Conservation (phyloP, 1,284 basidiomycete species). For the Malassezia nana region DNA sequence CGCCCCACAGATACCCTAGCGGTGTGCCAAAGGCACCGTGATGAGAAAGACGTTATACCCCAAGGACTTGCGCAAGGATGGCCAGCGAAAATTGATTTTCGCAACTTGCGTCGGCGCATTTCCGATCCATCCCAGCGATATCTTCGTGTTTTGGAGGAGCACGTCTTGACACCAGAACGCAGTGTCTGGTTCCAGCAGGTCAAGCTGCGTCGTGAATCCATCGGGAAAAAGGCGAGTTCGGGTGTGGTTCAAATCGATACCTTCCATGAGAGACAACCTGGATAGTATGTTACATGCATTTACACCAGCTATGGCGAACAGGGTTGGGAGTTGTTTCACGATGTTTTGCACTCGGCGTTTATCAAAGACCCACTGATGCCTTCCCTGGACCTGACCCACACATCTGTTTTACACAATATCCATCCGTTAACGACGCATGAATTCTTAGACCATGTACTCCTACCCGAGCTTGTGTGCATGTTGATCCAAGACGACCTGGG, state of each 20-base stretch:
- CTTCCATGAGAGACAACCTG: constrained; percentile 10
- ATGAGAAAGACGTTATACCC: constrained; percentile 15
- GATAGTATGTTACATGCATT: constrained; percentile 11
- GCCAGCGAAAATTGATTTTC: constrained; percentile 7
- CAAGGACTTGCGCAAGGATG: constrained; percentile 6
- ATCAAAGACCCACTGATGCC: constrained; percentile 14
- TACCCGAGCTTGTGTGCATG: constrained; percentile 17
- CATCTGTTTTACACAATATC: not conserved
- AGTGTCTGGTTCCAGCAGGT: constrained; percentile 9
- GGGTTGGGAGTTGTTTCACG: constrained; percentile 12
- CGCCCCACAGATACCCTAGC: constrained; percentile 17
- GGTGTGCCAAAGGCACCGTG: constrained; percentile 16
- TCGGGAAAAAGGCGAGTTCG: constrained; percentile 1
- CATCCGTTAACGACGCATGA: constrained; percentile 4
- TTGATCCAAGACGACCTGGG: constrained; percentile 18
- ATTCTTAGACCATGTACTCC: constrained; percentile 10
- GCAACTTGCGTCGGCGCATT: constrained; percentile 9
- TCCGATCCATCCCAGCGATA: constrained; percentile 5
- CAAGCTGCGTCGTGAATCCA: not conserved
- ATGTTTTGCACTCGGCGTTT: constrained; percentile 7
- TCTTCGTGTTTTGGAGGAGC: constrained; percentile 11
- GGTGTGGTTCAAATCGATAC: constrained; percentile 4
- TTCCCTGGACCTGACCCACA: constrained; percentile 6
- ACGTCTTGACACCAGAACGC: constrained; percentile 5
- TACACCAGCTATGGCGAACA: constrained; percentile 14